A percentile compares a stretch with the other conserved stretches of the same genome.
These are phyloP conservation scores for Mycena albidolilacea DNA, from an alignment of 768 basidiomycete species.

Conservation along the genomic window DNA sequence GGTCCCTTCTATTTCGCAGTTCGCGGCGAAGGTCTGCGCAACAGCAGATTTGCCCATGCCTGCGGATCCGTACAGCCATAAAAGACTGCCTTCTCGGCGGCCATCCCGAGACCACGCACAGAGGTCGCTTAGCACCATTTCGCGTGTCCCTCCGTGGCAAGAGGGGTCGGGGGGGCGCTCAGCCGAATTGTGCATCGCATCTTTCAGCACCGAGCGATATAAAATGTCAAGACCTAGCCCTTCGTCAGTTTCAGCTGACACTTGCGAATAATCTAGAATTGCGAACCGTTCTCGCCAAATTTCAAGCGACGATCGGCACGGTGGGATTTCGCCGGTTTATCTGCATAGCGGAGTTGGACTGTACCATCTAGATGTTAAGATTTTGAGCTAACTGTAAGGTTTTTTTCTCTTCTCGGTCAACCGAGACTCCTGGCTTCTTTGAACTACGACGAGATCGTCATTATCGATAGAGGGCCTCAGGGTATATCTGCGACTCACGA, in stretches of 20 bases:
- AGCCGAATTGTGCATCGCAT: conserved; percentile 17
- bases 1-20: conserved; percentile 25
- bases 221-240: conserved; percentile 47
- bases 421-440: no score
- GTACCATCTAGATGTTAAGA: no score
- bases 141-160: conserved; percentile 26
- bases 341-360: no score
- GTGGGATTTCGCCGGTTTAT: no score
- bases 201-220: neutral
- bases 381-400: no score
- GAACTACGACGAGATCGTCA: no score
- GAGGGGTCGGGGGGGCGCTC: conserved; percentile 9
- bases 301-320: no score
- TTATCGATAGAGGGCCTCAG: no score
- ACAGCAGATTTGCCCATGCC: conserved; percentile 45
- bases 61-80: conserved; percentile 44
- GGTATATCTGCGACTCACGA: neutral
- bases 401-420: no score
- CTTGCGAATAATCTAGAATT: no score
- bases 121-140: neutral
- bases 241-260: no score
- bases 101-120: neutral
- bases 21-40: conserved; percentile 37
- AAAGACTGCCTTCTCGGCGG: neutral
- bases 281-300: no score